phyloP scores from a whole-genome alignment of 495 filamentous ascomycete genomes.

The Coniosporium apollinis region DNA sequence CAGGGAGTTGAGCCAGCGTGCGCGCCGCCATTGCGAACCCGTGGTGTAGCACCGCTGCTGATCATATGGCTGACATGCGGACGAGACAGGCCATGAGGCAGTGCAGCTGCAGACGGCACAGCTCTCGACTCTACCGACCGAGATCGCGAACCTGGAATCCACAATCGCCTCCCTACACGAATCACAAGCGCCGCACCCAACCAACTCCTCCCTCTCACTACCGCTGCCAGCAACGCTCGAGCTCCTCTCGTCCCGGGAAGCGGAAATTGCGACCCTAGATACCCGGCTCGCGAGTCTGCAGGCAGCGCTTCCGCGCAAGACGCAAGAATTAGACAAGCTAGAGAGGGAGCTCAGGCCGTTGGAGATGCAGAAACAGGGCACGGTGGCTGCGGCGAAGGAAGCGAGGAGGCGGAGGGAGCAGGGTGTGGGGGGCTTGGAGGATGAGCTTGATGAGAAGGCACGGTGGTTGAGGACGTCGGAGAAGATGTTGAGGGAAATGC shows the following conservation, averaged over 20 bases:
- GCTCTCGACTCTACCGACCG: constrained; percentile 42
- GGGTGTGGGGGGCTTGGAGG: constrained; percentile 44
- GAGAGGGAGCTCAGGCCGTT: constrained; percentile 54
- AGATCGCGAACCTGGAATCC: constrained; percentile 43
- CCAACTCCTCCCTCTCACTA: constrained; percentile 26
- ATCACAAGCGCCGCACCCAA: constrained; percentile 27
- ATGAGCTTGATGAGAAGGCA: constrained; percentile 69
- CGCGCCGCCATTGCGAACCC: no score
- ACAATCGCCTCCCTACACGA: constrained; percentile 38
- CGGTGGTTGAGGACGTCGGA: constrained; percentile 68
- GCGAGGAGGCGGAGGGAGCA: constrained; percentile 62
- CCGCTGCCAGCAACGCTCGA: constrained; percentile 41
- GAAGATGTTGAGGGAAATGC: constrained; percentile 45
- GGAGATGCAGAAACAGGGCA: constrained; percentile 52
- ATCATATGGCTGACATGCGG: no score
- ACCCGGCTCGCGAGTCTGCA: constrained; percentile 49
- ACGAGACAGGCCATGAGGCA: constrained; percentile 43
- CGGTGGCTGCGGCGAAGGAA: constrained; percentile 55
- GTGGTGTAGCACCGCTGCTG: no score
- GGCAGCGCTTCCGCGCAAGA: constrained; percentile 48
- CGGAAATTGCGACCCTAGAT: constrained; percentile 46
- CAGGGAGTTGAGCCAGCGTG: constrained; percentile 34
- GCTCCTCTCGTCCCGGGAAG: constrained; percentile 41
- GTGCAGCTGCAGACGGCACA: constrained; percentile 43
- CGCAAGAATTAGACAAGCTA: constrained; percentile 52